Base-by-base conservation (phyloP, 2,329 filamentous ascomycete species). In the Epichloe sylvatica region DNA sequence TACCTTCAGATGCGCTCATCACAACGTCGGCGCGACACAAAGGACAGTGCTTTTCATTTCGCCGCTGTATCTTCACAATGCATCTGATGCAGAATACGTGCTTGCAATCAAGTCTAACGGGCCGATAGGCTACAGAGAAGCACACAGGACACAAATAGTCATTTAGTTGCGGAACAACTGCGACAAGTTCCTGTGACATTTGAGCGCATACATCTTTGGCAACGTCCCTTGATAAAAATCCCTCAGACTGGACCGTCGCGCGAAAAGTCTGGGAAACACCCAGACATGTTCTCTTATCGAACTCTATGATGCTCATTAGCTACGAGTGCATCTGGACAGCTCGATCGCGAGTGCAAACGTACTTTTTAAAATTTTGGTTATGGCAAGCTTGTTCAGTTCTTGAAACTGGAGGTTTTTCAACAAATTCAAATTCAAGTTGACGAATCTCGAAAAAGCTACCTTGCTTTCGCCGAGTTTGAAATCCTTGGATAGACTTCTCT, bases 361-460 rank as follows among this genome's bases (percentile, higher is more conserved):
- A 84, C 83, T 94, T 64, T 94, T 94, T 48, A 94, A 67, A 47
- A 94, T 94, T 64, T 94, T 94, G 35, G 71, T 71, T 58, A 92
- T 79, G 1, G 88, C 88, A 33, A 76, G 76, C 55, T 79, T 78
- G 59, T 94, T 94, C 55, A 94, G 81, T 61, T 92, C 87, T 59
- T 90, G 86, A 57, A 94, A 94, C 52, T 83, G 81, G 55, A 94
- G 73, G 47, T 84, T 84, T 53, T 82, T 82, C n/a, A 94, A 72
- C n/a, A 94, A 74, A 47, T 78, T 75, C 23, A 78, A 70, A 61
- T 94, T 94, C 57, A 94, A 73, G 45, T 74, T 69, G 53, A 91
- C 67, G 59, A 94, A 94, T 23, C 74, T 75, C 48, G 76, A 69
- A 46, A 89, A 77, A 1, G 86, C 83, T 8, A 70, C 61, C 21